These are phyloP conservation scores for Oenanthe javanica DNA, from an alignment of 140 eudicot species.

Conservation along the genomic window DNA sequence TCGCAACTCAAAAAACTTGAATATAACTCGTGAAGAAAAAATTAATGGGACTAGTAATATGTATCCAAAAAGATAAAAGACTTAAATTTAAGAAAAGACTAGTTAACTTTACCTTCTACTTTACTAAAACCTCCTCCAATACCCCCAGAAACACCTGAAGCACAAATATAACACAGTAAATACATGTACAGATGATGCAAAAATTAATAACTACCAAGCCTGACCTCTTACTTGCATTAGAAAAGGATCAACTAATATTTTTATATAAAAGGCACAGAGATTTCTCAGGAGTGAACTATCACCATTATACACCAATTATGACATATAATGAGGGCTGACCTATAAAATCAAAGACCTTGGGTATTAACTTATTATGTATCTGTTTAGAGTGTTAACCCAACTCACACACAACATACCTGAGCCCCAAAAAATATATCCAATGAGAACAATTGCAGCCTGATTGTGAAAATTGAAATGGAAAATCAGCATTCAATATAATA, in stretches of 20 bases:
- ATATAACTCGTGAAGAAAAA: background rate
- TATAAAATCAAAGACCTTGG: background rate
- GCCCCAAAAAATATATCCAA: slow-evolving; percentile 52
- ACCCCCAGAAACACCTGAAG: slow-evolving; percentile 5
- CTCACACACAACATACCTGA: slow-evolving; percentile 33
- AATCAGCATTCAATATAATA: background rate
- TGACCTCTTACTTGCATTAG: background rate
- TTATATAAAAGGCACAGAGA: background rate
- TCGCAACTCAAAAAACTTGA: background rate
- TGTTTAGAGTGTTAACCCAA: background rate
- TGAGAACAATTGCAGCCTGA: slow-evolving; percentile 53
- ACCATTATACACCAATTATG: background rate
- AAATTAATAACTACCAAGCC: background rate
- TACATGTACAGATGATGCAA: background rate
- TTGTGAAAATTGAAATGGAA: slow-evolving; percentile 4
- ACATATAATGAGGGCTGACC: background rate
- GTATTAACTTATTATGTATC: background rate
- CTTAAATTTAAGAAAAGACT: background rate
- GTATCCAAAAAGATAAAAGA: background rate
- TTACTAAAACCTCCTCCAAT: slow-evolving; percentile 24
- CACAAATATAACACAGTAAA: background rate
- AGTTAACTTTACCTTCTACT: slow-evolving; percentile 27
- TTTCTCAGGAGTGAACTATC: background rate
- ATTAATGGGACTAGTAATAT: background rate
- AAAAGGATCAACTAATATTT: background rate